Conservation (phyloP, 768 basidiomycete genomes). For the Pisolithus albus region DNA sequence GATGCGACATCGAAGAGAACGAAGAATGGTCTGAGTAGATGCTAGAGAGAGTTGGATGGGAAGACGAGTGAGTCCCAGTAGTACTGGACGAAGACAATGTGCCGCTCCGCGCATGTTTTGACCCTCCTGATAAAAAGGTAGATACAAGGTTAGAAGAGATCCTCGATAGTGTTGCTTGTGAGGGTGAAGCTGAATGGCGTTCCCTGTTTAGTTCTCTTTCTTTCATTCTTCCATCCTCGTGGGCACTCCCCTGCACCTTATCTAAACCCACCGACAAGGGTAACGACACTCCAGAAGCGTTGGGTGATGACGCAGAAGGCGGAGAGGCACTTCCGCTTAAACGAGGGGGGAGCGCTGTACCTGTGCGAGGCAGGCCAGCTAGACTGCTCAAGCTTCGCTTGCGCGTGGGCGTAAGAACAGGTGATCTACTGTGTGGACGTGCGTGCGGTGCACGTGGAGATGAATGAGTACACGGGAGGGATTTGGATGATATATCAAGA, state of each 20-base stretch:
- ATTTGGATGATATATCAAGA: background rate
- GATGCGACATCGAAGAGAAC: slow-evolving; percentile 27
- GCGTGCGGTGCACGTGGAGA: slow-evolving; percentile 8
- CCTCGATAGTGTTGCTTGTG: slow-evolving; percentile 36
- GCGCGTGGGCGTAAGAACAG: background rate
- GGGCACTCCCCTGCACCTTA: background rate
- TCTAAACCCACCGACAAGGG: background rate
- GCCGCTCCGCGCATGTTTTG: background rate
- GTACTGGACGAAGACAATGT: background rate
- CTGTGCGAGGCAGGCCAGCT: slow-evolving; percentile 4
- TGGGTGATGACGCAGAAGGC: slow-evolving; percentile 9
- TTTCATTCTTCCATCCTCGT: background rate
- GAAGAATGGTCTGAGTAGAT: slow-evolving; percentile 1
- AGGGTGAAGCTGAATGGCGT: slow-evolving; percentile 6
- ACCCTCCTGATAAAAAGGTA: slow-evolving; percentile 21
- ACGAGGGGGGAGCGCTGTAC: slow-evolving; percentile 15
- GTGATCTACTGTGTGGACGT: slow-evolving; percentile 6
- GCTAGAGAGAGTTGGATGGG: slow-evolving; percentile 18
- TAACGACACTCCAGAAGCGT: slow-evolving; percentile 3
- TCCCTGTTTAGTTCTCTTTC: background rate
- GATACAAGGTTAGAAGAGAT: slow-evolving; percentile 49
- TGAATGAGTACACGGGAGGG: slow-evolving; percentile 1
- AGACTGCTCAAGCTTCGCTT: slow-evolving; percentile 5
- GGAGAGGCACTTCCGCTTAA: slow-evolving; percentile 17
- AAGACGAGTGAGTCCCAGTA: slow-evolving; percentile 9